Conservation (phyloP, 768 basidiomycete genomes). For the Mycena chlorophos region DNA sequence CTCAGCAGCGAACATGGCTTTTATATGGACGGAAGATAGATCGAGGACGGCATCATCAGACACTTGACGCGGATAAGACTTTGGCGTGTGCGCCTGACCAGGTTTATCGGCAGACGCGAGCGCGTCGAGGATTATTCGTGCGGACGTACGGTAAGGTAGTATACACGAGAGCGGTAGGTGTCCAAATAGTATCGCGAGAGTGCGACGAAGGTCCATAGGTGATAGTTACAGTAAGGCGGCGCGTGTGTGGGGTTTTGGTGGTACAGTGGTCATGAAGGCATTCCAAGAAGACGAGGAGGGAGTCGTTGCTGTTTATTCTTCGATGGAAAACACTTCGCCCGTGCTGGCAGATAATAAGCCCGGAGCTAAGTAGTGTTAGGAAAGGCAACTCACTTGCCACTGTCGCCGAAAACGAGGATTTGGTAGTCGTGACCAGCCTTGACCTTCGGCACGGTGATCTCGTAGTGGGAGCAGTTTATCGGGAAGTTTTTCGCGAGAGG, state of each 20-base stretch:
- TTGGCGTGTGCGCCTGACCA: background rate
- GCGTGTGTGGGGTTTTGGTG: background rate
- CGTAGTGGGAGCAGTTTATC: slow-evolving; percentile 34
- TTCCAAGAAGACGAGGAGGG: too few relatives aligned
- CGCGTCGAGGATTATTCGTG: background rate
- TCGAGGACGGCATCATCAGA: slow-evolving; percentile 5
- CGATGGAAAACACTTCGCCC: slow-evolving; percentile 47
- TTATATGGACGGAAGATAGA: slow-evolving; percentile 8
- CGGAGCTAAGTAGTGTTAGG: too few relatives aligned
- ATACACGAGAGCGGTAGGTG: too few relatives aligned
- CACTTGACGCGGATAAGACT: background rate
- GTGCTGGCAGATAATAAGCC: too few relatives aligned
- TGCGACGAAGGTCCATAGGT: too few relatives aligned
- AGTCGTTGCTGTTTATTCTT: slow-evolving; percentile 30
- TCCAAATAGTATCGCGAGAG: too few relatives aligned
- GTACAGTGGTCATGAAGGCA: slow-evolving; percentile 5
- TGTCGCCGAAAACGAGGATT: slow-evolving; percentile 55
- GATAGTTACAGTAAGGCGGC: too few relatives aligned
- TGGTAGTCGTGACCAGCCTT: slow-evolving; percentile 40
- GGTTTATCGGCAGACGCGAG: background rate
- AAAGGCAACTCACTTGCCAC: too few relatives aligned
- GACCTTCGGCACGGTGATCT: slow-evolving; percentile 43
- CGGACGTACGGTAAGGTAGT: background rate
- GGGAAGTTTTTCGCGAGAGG: slow-evolving; percentile 42
- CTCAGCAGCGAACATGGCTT: slow-evolving; percentile 9